Conservation (phyloP, 805 yeast genomes). For the Metschnikowia colocasiae region DNA sequence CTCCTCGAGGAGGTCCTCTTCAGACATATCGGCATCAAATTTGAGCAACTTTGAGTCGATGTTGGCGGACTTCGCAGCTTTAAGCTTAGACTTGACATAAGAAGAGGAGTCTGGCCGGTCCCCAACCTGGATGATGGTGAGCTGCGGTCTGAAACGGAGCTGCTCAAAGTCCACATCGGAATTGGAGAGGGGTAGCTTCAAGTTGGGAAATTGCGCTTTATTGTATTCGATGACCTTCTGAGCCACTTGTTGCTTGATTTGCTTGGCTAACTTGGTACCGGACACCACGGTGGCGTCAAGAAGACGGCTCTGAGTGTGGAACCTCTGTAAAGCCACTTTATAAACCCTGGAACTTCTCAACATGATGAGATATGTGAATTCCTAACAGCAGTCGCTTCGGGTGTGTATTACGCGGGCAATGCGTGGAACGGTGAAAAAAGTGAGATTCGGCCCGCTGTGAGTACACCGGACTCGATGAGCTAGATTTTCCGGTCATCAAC, state of each 20-base stretch:
- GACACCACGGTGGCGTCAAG: slow-evolving; percentile 38
- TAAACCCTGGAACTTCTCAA: slow-evolving; percentile 13
- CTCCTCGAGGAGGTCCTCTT: slow-evolving; percentile 55
- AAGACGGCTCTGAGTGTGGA: slow-evolving; percentile 14
- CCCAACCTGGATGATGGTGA: slow-evolving; percentile 89
- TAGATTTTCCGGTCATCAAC: background rate
- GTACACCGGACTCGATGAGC: slow-evolving; percentile 5
- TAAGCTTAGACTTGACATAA: slow-evolving; percentile 86
- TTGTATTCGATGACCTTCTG: slow-evolving; percentile 38
- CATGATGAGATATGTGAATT: slow-evolving; percentile 3
- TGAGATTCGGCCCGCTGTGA: background rate
- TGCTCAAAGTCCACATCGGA: slow-evolving; percentile 23
- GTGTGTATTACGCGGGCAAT: background rate
- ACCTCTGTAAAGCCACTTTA: slow-evolving; percentile 9
- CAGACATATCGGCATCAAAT: slow-evolving; percentile 58
- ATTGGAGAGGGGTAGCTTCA: slow-evolving; percentile 16
- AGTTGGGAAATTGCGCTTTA: slow-evolving; percentile 24
- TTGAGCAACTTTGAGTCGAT: slow-evolving; percentile 64
- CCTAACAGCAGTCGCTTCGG: background rate
- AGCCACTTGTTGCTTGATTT: slow-evolving; percentile 36
- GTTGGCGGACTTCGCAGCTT: slow-evolving; percentile 83
- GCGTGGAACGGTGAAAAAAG: slow-evolving; percentile 3
- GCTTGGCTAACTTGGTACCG: slow-evolving; percentile 40
- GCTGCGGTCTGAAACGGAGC: slow-evolving; percentile 60
- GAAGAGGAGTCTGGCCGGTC: slow-evolving; percentile 85